Conservation (phyloP, 768 basidiomycete genomes). For the Boletus pseudo-olivaceus region DNA sequence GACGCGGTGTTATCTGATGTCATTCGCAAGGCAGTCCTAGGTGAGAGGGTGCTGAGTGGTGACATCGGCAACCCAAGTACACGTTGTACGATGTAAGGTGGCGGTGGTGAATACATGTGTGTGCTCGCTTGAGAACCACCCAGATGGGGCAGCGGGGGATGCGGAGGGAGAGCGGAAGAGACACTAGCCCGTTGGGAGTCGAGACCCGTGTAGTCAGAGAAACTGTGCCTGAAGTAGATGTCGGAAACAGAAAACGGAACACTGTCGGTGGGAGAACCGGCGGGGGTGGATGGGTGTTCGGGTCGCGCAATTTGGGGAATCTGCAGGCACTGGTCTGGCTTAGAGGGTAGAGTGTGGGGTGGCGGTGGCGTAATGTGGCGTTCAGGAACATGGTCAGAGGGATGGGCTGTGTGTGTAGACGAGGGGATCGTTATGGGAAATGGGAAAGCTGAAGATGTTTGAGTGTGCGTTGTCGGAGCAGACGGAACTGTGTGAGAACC, state of each 20-base stretch:
- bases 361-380: slow-evolving; percentile 17
- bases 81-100: slow-evolving; percentile 32
- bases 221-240: slow-evolving; percentile 45
- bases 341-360: slow-evolving; percentile 9
- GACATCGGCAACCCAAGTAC: slow-evolving; percentile 29
- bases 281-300: slow-evolving; percentile 23
- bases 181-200: slow-evolving; percentile 34
- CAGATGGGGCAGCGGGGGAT: slow-evolving; percentile 37
- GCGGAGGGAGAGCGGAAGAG: slow-evolving; percentile 39
- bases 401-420: slow-evolving; percentile 33
- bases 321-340: slow-evolving; percentile 25
- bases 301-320: slow-evolving; percentile 25
- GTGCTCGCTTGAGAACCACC: slow-evolving; percentile 19
- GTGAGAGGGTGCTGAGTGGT: slow-evolving; percentile 16
- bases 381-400: slow-evolving; percentile 14
- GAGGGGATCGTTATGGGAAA: slow-evolving; percentile 46
- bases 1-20: neutral
- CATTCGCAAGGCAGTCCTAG: neutral
- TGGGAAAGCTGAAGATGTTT: slow-evolving; percentile 35
- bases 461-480: slow-evolving; percentile 21
- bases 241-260: slow-evolving; percentile 55
- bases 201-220: slow-evolving; percentile 27
- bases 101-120: slow-evolving; percentile 17
- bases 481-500: slow-evolving; percentile 16
- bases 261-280: slow-evolving; percentile 54